phyloP scores from a whole-genome alignment of 148 eudicot species.

The Salicornia ramosissima region DNA sequence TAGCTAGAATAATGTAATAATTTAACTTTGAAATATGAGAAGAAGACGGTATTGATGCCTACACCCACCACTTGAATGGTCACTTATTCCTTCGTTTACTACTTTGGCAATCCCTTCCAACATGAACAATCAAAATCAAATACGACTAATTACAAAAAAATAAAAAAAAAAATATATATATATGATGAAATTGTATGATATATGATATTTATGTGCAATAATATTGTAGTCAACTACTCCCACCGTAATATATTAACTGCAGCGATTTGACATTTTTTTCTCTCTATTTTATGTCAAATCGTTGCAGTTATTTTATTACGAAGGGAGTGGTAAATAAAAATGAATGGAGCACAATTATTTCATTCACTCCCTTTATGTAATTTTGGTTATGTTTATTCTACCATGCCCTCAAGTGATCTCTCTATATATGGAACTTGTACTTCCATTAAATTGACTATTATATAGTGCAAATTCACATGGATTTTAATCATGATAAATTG shows the following conservation, averaged over 20 bases:
- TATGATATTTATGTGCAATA: not conserved
- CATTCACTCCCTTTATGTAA: not conserved
- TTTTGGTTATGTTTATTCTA: not conserved
- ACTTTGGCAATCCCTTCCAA: conserved; percentile 13
- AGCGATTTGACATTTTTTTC: too few species aligned
- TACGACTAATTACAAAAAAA: conserved; percentile 11
- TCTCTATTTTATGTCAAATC: too few species aligned
- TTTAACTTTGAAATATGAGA: conserved; percentile 14
- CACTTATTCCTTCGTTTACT: conserved; percentile 33
- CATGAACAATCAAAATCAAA: conserved; percentile 25
- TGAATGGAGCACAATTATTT: conserved; percentile 10
- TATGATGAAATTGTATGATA: not conserved
- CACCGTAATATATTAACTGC: too few species aligned
- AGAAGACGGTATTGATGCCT: conserved; percentile 16
- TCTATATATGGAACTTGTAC: conserved; percentile 3
- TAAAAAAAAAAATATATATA: too few species aligned
- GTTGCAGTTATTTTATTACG: too few species aligned
- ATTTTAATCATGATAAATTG: conserved; percentile 25
- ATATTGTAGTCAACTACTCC: too few species aligned
- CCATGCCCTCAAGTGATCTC: conserved; percentile 23
- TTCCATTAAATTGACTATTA: conserved; percentile 14
- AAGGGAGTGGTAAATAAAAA: too few species aligned
- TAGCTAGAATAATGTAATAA: conserved; percentile 4
- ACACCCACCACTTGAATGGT: conserved; percentile 22
- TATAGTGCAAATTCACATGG: conserved; percentile 24